phyloP scores from a whole-genome alignment of 768 basidiomycete genomes.

The Psilocybe sp. region DNA sequence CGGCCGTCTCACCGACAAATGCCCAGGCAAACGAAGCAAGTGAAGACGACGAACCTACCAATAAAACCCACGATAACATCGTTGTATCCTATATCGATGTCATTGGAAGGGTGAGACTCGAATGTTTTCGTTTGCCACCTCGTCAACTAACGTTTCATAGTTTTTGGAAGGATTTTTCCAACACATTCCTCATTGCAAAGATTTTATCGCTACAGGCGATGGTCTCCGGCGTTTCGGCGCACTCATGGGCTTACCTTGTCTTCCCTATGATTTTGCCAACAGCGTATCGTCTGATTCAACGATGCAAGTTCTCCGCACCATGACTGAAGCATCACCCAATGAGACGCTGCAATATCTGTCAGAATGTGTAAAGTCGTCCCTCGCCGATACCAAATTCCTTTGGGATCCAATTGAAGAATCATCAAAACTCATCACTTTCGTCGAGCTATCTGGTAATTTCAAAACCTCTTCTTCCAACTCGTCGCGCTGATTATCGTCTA shows the following conservation, averaged over 20 bases:
- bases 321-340: conserved; percentile 82
- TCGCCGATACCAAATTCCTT: conserved; percentile 67
- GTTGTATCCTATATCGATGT: conserved; percentile 79
- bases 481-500: conserved; percentile 4
- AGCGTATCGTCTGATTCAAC: conserved; percentile 84
- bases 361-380: conserved; percentile 64
- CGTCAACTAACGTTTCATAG: conserved; percentile 34
- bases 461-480: conserved; percentile 1
- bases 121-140: neutral
- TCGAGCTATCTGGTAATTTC: conserved; percentile 50
- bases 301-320: conserved; percentile 83
- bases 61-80: conserved; percentile 67
- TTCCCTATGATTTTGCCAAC: conserved; percentile 86
- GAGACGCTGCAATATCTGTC: conserved; percentile 73
- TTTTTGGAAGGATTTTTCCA: conserved; percentile 95
- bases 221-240: conserved; percentile 73
- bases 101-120: conserved; percentile 61
- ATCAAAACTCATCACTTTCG: conserved; percentile 63
- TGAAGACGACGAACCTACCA: conserved; percentile 18
- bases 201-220: conserved; percentile 77
- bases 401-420: conserved; percentile 54
- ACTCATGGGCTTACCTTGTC: conserved; percentile 78
- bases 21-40: conserved; percentile 13
- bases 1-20: conserved; percentile 16
- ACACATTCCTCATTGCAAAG: conserved; percentile 83